Base-by-base conservation (phyloP, 345 rosid genomes). In the Orychophragmus violaceus region DNA sequence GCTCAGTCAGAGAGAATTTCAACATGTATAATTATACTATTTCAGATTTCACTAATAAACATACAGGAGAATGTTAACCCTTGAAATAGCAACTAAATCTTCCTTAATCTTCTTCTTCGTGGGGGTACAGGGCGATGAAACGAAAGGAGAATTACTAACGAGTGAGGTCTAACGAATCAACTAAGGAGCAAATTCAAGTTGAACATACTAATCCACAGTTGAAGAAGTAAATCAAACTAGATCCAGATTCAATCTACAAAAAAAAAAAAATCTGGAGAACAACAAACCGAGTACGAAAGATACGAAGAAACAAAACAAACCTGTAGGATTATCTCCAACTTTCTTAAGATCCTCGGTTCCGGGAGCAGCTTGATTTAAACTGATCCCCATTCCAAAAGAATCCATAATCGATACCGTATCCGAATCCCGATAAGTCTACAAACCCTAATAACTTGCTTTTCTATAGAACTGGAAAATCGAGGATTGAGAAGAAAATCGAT, bases 351-450 rank as follows among this genome's bases (percentile, higher is more conserved):
- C 82, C 50, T 67, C 81, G 24, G 44, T 45, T 59, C 59, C 66
- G 42, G 81, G 67, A 73, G n/a, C n/a, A n/a, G 75, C 8, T 45
- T 77, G 81, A 39, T 77, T 76, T 62, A 72, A 9, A 71, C 74
- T 58, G 33, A 70, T 75, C 68, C 83, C 82, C 32, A 59, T 59
- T 28, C 61, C 82, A 62, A 83, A 77, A 24, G 78, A 78, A 18
- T 87, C 94, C 96, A 89, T 89, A 59, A 28, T 71, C 80, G 50
- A 54, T 46, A 73, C 66, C 42, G 37, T 10, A n/a, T 42, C 25
- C 14, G 17, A 62, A 53, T 33, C 37, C n/a, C 17, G 25, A 36
- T 24, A 21, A 54, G 48, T 11, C 65, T 64, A 57, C 46, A 28
- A 65, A 72, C 46, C 61, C 60, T 55, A 62, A 63, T 54, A 11